Percentiles rank a stretch among this genome's conserved stretches.
phyloP scores from a whole-genome alignment of 805 yeast species.

The Wickerhamiella siamensis region DNA sequence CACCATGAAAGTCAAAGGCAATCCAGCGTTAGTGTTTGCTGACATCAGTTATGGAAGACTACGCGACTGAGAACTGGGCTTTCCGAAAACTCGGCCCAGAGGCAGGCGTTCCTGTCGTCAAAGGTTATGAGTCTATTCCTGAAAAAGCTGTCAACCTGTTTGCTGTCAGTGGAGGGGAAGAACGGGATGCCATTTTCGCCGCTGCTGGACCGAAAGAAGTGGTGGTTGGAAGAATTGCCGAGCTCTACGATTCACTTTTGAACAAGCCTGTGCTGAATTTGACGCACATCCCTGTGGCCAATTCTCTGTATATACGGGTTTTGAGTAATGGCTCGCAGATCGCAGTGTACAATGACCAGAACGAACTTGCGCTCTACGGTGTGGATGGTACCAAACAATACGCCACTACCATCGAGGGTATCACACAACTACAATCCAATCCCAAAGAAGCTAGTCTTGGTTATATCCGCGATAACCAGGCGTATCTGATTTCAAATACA shows the following conservation, averaged over 20 bases:
- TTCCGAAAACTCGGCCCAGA: slow-evolving; percentile 14
- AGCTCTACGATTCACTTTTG: slow-evolving; percentile 3
- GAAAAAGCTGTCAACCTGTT: slow-evolving; percentile 3
- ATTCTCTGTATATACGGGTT: slow-evolving; percentile 3
- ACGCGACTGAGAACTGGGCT: slow-evolving; percentile 17
- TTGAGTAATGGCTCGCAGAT: slow-evolving; percentile 11
- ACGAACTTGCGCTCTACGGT: slow-evolving; percentile 1
- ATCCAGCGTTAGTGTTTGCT: too few species aligned
- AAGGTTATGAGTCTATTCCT: slow-evolving; percentile 5
- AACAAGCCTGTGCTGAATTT: neutral
- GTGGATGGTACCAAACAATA: slow-evolving; percentile 4
- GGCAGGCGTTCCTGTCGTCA: slow-evolving; percentile 10
- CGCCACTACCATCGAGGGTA: neutral
- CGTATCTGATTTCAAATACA: neutral
- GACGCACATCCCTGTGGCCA: neutral
- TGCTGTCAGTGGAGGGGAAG: neutral
- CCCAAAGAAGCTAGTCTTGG: slow-evolving; percentile 3
- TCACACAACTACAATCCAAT: slow-evolving; percentile 1
- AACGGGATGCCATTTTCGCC: slow-evolving; percentile 4
- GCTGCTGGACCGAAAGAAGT: slow-evolving; percentile 11
- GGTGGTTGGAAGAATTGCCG: slow-evolving; percentile 8
- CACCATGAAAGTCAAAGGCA: too few species aligned
- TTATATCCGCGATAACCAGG: neutral
- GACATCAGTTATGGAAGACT: slow-evolving; percentile 6
- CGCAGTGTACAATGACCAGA: slow-evolving; percentile 3